These are phyloP conservation scores for Suillus alpinus DNA, from an alignment of 768 basidiomycete species.

Conservation along the genomic window DNA sequence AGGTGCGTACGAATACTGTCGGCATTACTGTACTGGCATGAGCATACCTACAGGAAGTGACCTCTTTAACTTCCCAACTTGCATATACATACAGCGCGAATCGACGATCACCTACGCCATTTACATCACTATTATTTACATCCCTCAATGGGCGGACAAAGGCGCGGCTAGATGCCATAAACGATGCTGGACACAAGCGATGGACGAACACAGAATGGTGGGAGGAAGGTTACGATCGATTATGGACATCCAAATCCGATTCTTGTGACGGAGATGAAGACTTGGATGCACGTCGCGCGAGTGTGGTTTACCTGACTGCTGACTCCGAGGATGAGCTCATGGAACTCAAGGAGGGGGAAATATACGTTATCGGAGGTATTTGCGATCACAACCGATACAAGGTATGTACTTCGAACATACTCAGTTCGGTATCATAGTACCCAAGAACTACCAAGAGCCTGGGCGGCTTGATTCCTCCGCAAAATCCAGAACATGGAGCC, in stretches of 20 bases:
- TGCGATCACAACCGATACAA: constrained; percentile 97
- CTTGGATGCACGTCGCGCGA: constrained; percentile 37
- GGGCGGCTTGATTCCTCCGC: background rate
- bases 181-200: constrained; percentile 66
- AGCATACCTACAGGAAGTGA: constrained; percentile 67
- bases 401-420: constrained; percentile 36
- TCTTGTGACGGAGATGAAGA: constrained; percentile 5
- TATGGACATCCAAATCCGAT: constrained; percentile 47
- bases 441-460: constrained; percentile 6
- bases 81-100: constrained; percentile 92
- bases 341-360: constrained; percentile 80
- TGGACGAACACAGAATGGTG: constrained; percentile 88
- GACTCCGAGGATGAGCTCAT: constrained; percentile 85
- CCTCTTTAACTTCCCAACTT: constrained; percentile 84
- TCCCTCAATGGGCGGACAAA: constrained; percentile 73
- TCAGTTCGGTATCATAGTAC: background rate
- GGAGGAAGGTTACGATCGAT: constrained; percentile 65
- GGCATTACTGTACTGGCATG: constrained; percentile 8
- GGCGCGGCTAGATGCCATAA: constrained; percentile 60
- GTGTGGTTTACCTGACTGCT: constrained; percentile 89
- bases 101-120: constrained; percentile 65
- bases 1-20: constrained; percentile 47
- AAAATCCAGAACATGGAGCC: background rate
- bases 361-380: constrained; percentile 94
- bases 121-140: constrained; percentile 73